Base-by-base conservation (phyloP, 331 rosid species). In the Phaseolus coccineus region DNA sequence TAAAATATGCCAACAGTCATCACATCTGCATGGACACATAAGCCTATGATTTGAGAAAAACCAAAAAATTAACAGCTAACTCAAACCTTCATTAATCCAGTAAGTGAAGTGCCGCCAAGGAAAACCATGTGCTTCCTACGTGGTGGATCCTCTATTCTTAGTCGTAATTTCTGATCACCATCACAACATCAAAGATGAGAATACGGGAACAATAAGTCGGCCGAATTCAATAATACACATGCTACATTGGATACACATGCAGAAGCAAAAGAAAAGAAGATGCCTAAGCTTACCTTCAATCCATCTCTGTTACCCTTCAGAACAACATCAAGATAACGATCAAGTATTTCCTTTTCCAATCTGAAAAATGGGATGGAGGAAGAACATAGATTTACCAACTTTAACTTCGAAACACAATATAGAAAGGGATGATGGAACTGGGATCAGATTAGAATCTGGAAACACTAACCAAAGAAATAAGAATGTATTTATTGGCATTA, bases 61-160 rank as follows among this genome's bases (percentile, higher is more conserved):
- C 11, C 35, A 69, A 73, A 48, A 33, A 31, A 35, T 37, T 31
- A 66, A 57, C 22, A 51, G n/a, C 52, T 59, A 59, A 82, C 63
- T 48, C 81, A 74, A 80, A 93, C 99, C 96, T 96, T 96, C 99
- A 96, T 96, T 33, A 96, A 93, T 84, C 99, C 97, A 0, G 99
- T 98, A 51, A 96, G 98, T 73, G 93, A 98, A 58, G 98, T 98
- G 46, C 99, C 99, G 62, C 99, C 99, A n/a, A 96, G 92, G 86
- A 93, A 96, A 74, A 96, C 99, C 99, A 96, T 96, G 87, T 96
- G 99, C 87, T 96, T 96, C 88, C 99, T 93, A 69, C 99, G 87
- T 0, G 98, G 98, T 30, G 99, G 99, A 85, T 96, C 99, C 87
- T 96, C 99, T 31, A 96, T 96, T 77, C 99, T 89, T 81, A 93